phyloP scores from a whole-genome alignment of 164 flowering plant species.

The Paratinospora sagittata region DNA sequence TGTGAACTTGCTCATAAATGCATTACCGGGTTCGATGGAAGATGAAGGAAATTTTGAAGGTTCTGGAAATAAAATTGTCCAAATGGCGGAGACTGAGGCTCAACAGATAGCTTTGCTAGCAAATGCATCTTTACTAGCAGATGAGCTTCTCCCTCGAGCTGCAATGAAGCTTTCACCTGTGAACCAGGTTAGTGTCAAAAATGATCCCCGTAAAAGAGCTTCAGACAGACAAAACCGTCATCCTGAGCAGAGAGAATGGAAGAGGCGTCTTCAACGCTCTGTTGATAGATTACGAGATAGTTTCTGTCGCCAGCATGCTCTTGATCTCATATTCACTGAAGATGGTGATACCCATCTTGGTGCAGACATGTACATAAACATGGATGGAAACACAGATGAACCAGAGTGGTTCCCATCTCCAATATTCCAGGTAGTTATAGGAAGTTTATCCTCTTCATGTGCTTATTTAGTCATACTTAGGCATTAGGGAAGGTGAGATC shows the following conservation, averaged over 20 bases:
- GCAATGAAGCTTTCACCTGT: conserved; percentile 67
- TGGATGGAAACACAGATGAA: conserved; percentile 71
- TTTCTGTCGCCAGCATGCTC: conserved; percentile 92
- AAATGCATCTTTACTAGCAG: conserved; percentile 86
- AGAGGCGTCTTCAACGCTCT: conserved; percentile 62
- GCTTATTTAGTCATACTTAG: not conserved
- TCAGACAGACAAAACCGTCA: conserved; percentile 71
- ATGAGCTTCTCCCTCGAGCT: conserved; percentile 95
- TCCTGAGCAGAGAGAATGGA: conserved; percentile 97
- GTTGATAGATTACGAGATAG: conserved; percentile 83
- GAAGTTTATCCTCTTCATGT: not conserved
- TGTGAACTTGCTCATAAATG: conserved; percentile 72
- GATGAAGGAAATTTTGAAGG: conserved; percentile 77
- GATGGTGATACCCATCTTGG: conserved; percentile 79
- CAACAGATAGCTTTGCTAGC: conserved; percentile 92
- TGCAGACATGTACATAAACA: conserved; percentile 78
- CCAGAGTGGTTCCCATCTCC: conserved; percentile 90
- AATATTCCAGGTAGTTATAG: conserved; percentile 69
- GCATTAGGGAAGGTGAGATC: not conserved
- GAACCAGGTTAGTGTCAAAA: conserved; percentile 37
- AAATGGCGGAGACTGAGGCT: conserved; percentile 85
- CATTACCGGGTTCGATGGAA: conserved; percentile 82
- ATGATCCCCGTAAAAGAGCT: conserved; percentile 53
- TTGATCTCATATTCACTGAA: conserved; percentile 88
- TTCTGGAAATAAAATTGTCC: conserved; percentile 69